Evolutionary conservation across 768 basidiomycete species (phyloP), one percentile per base, ranked within the genome.

Genomic region (Termitomyces sp.): DNA sequence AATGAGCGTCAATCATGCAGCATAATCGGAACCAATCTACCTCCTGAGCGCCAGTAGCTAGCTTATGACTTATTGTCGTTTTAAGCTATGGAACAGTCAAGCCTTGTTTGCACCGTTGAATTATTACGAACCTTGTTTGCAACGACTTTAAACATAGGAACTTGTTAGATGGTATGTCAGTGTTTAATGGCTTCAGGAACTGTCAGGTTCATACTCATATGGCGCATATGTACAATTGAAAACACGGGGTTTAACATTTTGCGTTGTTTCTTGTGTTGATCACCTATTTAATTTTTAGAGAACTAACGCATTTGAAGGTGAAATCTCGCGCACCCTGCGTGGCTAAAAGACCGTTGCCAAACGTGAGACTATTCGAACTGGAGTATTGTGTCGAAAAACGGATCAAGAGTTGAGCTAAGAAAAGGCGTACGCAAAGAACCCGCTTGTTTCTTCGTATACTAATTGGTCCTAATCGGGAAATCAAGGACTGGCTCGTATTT

Each of bases 241-340:
- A 66, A 66, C 12, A 66, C 63, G 3, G 65, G 65, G 37, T 66
- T 66, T 22, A 62, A 44, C 65, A 64, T 60, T 48, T 64, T 66
- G 6, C 63, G 51, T 34, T 66, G 63, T 41, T 55, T 66, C 36
- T 57, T 61, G 50, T 66, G 65, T 16, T 41, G 47, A 7, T 58
- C 61, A 4, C 65, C 65, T 66, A 11, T 33, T 6, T 18, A 6
- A 4, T 20, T 27, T 49, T 49, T 18, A 16, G 20, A 22, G 0
- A n/a, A 16, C 15, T 9, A 24, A 30, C 18, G 15, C 12, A 12
- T 36, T 22, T 12, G 18, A 4, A 22, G 27, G 37, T 24, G 24
- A 27, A n/a, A 48, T 44, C 11, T 33, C 18, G 42, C 42, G 8
- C n/a, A 65, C 64, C 64, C 18, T 57, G 56, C 8, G 64, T 60